Conservation (phyloP, 1,284 basidiomycete genomes). For the Tremellales sp. region DNA sequence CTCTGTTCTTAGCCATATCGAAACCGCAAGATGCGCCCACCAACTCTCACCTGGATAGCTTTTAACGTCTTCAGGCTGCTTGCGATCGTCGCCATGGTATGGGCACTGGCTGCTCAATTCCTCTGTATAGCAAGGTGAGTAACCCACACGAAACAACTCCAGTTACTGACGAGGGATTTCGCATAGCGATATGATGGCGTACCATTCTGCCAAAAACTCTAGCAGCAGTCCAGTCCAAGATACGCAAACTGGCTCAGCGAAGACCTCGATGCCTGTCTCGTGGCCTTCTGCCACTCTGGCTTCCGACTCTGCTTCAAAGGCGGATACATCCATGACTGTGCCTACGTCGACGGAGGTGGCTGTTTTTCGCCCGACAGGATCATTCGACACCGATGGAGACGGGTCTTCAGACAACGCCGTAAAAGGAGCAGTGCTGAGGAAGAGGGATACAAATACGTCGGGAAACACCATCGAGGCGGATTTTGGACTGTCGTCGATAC, state of each 20-base stretch:
- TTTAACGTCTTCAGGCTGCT: slow-evolving; percentile 28
- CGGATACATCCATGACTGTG: neutral
- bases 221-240: neutral
- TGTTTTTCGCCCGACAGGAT: neutral
- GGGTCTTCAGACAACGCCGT: neutral
- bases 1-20: neutral
- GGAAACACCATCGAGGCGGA: no score
- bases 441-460: neutral
- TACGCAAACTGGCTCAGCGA: no score
- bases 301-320: neutral
- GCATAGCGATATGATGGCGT: slow-evolving; percentile 14
- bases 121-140: slow-evolving; percentile 29
- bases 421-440: neutral
- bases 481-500: slow-evolving; percentile 17
- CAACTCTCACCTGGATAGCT: slow-evolving; percentile 22
- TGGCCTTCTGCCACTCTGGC: neutral
- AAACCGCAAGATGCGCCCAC: slow-evolving; percentile 9
- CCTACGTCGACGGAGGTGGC: neutral
- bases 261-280: no score
- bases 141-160: neutral
- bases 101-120: slow-evolving; percentile 32
- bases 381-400: neutral
- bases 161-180: neutral
- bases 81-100: slow-evolving; percentile 22
- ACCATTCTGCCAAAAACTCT: slow-evolving; percentile 2